phyloP scores from a whole-genome alignment of 2,329 filamentous ascomycete genomes.

The Lachnellula hyalina region DNA sequence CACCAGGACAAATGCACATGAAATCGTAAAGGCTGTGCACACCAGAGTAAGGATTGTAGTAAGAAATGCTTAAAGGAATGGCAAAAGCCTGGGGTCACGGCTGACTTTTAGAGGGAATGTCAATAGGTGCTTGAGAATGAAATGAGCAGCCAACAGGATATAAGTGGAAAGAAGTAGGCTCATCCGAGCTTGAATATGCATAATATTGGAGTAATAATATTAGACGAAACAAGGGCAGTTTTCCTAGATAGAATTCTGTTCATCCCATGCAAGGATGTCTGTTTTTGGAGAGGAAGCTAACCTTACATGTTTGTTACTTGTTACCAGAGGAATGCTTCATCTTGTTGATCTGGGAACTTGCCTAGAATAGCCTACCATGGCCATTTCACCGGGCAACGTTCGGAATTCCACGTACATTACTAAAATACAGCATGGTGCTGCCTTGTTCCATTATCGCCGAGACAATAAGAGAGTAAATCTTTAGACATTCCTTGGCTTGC shows the following conservation, averaged over 20 bases:
- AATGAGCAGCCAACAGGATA: slow-evolving; percentile 26
- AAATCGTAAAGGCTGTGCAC: slow-evolving; percentile 12
- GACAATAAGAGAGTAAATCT: too few relatives aligned
- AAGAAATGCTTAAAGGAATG: slow-evolving; percentile 32
- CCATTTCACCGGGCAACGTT: neutral
- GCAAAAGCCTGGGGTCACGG: slow-evolving; percentile 16
- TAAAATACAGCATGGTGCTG: too few relatives aligned
- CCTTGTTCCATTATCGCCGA: too few relatives aligned
- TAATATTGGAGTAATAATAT: slow-evolving; percentile 9
- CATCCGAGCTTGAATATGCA: neutral
- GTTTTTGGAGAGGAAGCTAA: slow-evolving; percentile 10
- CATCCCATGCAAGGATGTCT: slow-evolving; percentile 22
- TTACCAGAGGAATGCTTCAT: slow-evolving; percentile 29
- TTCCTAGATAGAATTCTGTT: slow-evolving; percentile 15
- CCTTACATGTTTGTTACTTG: slow-evolving; percentile 11
- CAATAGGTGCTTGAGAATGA: slow-evolving; percentile 29
- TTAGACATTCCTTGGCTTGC: neutral
- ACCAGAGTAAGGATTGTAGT: slow-evolving; percentile 28
- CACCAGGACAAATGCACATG: slow-evolving; percentile 12
- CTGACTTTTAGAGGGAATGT: slow-evolving; percentile 24
- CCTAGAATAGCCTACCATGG: slow-evolving; percentile 1
- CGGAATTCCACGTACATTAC: too few relatives aligned
- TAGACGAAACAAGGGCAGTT: slow-evolving; percentile 17
- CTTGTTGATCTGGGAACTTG: slow-evolving; percentile 21
- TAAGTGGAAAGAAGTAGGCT: slow-evolving; percentile 19